phyloP scores from a whole-genome alignment of 257 asterid species.

The Phtheirospermum japonicum region DNA sequence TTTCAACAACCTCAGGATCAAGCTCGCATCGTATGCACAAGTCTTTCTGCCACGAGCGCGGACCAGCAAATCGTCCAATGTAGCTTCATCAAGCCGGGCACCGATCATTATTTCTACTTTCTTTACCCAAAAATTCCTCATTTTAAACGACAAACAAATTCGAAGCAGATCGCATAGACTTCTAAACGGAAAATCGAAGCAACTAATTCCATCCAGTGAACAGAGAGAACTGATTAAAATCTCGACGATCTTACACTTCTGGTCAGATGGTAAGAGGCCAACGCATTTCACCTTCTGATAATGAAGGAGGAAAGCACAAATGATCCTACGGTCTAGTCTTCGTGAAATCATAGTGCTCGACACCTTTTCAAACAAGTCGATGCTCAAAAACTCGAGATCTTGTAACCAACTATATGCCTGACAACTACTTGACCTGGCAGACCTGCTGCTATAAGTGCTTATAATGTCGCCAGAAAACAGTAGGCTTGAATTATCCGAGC shows the following conservation, averaged over 20 bases:
- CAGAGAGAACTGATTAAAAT: slow-evolving; percentile 32
- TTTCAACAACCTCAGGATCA: slow-evolving; percentile 45
- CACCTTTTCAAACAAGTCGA: slow-evolving; percentile 35
- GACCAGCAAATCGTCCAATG: slow-evolving; percentile 53
- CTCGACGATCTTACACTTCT: slow-evolving; percentile 34
- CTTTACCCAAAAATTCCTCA: slow-evolving; percentile 23
- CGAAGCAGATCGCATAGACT: slow-evolving; percentile 42
- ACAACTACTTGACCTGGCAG: slow-evolving; percentile 20
- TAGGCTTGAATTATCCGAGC: slow-evolving; percentile 31
- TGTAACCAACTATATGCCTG: slow-evolving; percentile 38
- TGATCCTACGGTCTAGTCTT: slow-evolving; percentile 34
- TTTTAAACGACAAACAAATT: slow-evolving; percentile 28
- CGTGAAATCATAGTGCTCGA: slow-evolving; percentile 36
- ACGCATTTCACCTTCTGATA: slow-evolving; percentile 36
- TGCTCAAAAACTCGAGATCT: slow-evolving; percentile 45
- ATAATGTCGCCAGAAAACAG: slow-evolving; percentile 32
- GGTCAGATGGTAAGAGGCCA: slow-evolving; percentile 7
- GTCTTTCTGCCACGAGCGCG: slow-evolving; percentile 33
- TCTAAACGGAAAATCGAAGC: slow-evolving; percentile 34
- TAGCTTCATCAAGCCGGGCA: slow-evolving; percentile 48
- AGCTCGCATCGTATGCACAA: slow-evolving; percentile 43
- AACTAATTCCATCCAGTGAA: slow-evolving; percentile 32
- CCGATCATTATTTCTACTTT: slow-evolving; percentile 52
- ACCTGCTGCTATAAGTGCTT: slow-evolving; percentile 38
- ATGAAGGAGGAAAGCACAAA: slow-evolving; percentile 44